A percentile compares a stretch with the other conserved stretches of the same genome.
phyloP scores from a whole-genome alignment of 306 rosid species.

The Herpetospermum pedunculosum region DNA sequence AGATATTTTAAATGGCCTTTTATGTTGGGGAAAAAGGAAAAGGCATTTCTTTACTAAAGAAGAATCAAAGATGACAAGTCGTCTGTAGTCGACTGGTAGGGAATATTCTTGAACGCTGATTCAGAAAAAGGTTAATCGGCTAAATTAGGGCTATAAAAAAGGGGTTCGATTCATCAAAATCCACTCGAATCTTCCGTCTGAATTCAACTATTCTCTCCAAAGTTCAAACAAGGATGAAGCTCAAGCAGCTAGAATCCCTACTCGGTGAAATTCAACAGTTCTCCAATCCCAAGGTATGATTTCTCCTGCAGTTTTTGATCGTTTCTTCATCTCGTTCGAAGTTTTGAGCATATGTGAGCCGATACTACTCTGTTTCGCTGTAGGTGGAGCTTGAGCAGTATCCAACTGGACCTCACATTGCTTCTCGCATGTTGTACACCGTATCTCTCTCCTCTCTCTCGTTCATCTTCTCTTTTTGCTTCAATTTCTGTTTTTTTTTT shows the following conservation, averaged over 20 bases:
- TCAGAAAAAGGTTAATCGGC: too few relatives aligned
- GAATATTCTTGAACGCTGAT: too few relatives aligned
- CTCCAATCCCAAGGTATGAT: slow-evolving; percentile 56
- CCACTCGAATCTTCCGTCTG: slow-evolving; percentile 1
- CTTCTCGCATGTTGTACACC: slow-evolving; percentile 84
- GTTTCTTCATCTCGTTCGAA: neutral
- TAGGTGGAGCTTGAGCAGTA: slow-evolving; percentile 87
- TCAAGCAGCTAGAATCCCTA: slow-evolving; percentile 73
- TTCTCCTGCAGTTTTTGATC: slow-evolving; percentile 6
- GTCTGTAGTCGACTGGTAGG: too few relatives aligned
- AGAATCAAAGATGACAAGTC: too few relatives aligned
- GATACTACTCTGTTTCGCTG: slow-evolving; percentile 6
- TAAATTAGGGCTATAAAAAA: neutral
- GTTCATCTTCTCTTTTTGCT: neutral
- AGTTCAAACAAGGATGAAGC: slow-evolving; percentile 53
- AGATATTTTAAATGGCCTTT: too few relatives aligned
- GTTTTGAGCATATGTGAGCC: neutral
- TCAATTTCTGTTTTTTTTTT: neutral
- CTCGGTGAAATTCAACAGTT: slow-evolving; percentile 70
- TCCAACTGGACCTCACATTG: slow-evolving; percentile 93
- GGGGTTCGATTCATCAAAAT: neutral
- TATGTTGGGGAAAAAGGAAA: too few relatives aligned
- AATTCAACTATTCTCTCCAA: neutral
- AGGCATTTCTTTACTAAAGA: too few relatives aligned
- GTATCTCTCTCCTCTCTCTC: slow-evolving; percentile 20